phyloP scores from a whole-genome alignment of 768 basidiomycete genomes.

The Tylopilus sp. region DNA sequence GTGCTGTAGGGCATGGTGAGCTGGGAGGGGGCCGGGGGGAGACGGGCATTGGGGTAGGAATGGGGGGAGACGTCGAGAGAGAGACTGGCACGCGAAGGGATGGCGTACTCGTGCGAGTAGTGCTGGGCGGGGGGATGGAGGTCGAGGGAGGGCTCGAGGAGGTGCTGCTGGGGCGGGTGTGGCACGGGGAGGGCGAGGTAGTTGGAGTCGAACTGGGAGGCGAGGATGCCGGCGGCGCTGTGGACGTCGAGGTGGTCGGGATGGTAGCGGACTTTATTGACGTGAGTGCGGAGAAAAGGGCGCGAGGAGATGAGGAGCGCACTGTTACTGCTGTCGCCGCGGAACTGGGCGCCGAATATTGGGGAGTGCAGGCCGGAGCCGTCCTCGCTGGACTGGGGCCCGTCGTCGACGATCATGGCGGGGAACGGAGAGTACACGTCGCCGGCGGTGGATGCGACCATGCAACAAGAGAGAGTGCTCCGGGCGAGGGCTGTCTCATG shows the following conservation, averaged over 20 bases:
- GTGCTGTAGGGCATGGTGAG: conserved; percentile 21
- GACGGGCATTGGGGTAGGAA: conserved; percentile 40
- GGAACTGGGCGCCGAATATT: conserved; percentile 50
- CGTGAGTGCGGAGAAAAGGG: conserved; percentile 40
- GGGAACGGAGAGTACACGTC: conserved; percentile 60
- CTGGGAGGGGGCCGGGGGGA: conserved; percentile 33
- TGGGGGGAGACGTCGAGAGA: conserved; percentile 43
- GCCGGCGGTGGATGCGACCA: conserved; percentile 55
- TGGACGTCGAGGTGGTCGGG: conserved; percentile 43
- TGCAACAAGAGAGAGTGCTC: conserved; percentile 30
- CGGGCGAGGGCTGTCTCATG: conserved; percentile 44
- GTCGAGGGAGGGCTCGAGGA: conserved; percentile 44
- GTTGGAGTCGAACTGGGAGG: conserved; percentile 50
- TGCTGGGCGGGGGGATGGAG: conserved; percentile 35
- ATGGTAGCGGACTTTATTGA: conserved; percentile 72
- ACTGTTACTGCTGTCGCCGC: conserved; percentile 44
- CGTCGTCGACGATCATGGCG: conserved; percentile 56
- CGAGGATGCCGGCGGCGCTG: conserved; percentile 45
- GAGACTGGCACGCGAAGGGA: conserved; percentile 42
- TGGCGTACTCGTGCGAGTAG: conserved; percentile 39
- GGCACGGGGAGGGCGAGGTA: conserved; percentile 36
- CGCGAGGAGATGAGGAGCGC: conserved; percentile 43
- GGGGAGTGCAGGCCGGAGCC: conserved; percentile 75
- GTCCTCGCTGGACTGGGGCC: conserved; percentile 70
- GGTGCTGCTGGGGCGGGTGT: conserved; percentile 33